Evolutionary conservation across 2,329 filamentous ascomycete species (phyloP), one percentile per base, ranked within the genome.

Genomic region (Hypoxylon sp.): DNA sequence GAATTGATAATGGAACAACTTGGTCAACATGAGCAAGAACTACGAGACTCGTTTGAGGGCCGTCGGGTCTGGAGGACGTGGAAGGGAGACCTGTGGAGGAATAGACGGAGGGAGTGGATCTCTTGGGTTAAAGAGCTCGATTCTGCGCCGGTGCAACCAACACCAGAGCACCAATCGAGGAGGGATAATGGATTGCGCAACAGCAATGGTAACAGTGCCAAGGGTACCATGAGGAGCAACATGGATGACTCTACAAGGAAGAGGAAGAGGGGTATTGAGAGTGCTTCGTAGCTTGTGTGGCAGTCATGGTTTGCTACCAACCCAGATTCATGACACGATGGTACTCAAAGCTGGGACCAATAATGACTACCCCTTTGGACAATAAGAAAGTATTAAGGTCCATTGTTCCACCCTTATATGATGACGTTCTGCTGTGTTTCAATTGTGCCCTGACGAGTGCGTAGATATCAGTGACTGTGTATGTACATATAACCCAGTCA

Each of bases 31-130:
- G 87, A 89, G 76, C 74, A 79, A 19, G 79, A 82, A 58, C 80
- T 90, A 37, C 81, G 87, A 13, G 83, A 86, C 46, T 84, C 82
- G 3, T 88, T 85, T 81, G 82, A 84, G 70, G 87, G 87, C 0
- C 80, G 87, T 8, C 85, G 83, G 61, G 85, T 87, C 8, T 89
- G 87, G 87, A 81, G 85, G 26, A 81, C 80, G 39, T 89, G 87
- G 87, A 85, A 84, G 76, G 87, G 86, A 11, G 87, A 89, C 67
- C 75, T 85, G 76, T 89, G 86, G 86, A 85, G 84, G 74, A 84
- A 84, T 52, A 79, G 84, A 46, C 78, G 83, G 53, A 77, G 80
- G 14, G 87, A 88, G 53, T 90, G 87, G 87, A 85, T 87, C 68
- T 74, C 80, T 2, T 88, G 86, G 85, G 84, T 84, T 66, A 88